Evolutionary conservation across 192 early-diverging fungal genomes (phyloP), one percentile per base, ranked within the genome.

Genomic region (Coemansia furcata): DNA sequence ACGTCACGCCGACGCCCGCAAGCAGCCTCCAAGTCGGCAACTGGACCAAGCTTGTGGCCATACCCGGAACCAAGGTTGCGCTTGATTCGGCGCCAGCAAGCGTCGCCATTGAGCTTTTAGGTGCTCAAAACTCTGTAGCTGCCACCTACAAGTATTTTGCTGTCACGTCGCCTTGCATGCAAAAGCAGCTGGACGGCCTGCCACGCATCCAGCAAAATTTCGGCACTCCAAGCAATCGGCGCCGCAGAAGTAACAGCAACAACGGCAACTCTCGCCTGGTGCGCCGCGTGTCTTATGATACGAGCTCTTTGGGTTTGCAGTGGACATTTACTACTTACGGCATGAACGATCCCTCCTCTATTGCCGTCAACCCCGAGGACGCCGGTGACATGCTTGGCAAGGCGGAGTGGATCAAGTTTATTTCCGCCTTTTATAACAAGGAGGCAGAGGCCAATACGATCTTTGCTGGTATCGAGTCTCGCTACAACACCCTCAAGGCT

Each of bases 291-390:
- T 68, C 71, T 17, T 82, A 82, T 26, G 85, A 87, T 17, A 54
- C 81, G 17, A 67, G 73, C 1, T 63, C 70, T 55, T 71, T 82
- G 17, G 87, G 77, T n/a, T 80, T 77, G n/a, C 71, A 82, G 50
- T 82, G 80, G 80, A 77, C 80, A 19, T 82, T 82, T 49, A 82
- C 80, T 17, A 82, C 80, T 15, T 82, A 82, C 55, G 80, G 80
- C 8, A 82, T 82, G 80, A 82, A 40, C 49, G 80, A 82, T 26
- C 72, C 75, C 29, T 63, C 32, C 60, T 78, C 78, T 0, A 68
- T 75, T n/a, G 60, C 84, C 11, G 44, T 78, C 66, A 72, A 80
- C 32, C 69, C 77, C 3, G 72, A 80, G 43, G 43, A 49, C 37
- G 74, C 77, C 29, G 60, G 30, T 21, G 78, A 83, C 39, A 73